phyloP scores from a whole-genome alignment of 2,329 filamentous ascomycete species.

The Cladosporium phlei region DNA sequence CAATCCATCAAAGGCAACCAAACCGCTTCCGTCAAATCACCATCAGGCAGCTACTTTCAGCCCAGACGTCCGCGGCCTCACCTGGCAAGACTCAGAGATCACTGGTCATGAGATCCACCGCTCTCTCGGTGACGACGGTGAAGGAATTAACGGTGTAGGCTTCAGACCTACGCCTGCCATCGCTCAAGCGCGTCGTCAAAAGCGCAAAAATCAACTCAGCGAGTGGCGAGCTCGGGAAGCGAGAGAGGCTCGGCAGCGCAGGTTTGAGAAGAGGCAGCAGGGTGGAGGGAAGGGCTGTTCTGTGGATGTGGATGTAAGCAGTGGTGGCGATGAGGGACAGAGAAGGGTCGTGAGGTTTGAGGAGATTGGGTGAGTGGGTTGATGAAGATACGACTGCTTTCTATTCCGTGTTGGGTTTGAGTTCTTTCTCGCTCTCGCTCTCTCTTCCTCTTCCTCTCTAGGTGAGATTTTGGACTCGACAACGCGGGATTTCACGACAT shows the following conservation, averaged over 20 bases:
- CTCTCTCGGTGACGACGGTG: slow-evolving; percentile 57
- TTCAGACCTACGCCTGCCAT: slow-evolving; percentile 58
- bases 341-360: slow-evolving; percentile 12
- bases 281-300: too few relatives aligned
- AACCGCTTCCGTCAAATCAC: too few relatives aligned
- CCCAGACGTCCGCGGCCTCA: too few relatives aligned
- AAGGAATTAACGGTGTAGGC: slow-evolving; percentile 60
- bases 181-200: slow-evolving; percentile 52
- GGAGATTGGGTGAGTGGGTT: slow-evolving; percentile 3
- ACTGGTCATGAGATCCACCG: slow-evolving; percentile 52
- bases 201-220: slow-evolving; percentile 53
- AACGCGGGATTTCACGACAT: too few relatives aligned
- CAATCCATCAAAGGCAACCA: neutral
- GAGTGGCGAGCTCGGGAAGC: slow-evolving; percentile 58
- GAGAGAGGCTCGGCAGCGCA: slow-evolving; percentile 53
- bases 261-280: slow-evolving; percentile 43
- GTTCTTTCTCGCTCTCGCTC: too few relatives aligned
- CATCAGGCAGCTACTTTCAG: neutral
- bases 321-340: neutral
- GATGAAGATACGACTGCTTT: too few relatives aligned
- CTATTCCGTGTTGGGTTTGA: neutral
- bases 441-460: too few relatives aligned
- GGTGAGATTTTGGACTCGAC: too few relatives aligned
- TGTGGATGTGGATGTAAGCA: neutral
- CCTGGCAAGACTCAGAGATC: slow-evolving; percentile 59